Evolutionary conservation across 768 basidiomycete species (phyloP), one percentile per base, ranked within the genome.

Genomic region (Rhodotorula paludigena): DNA sequence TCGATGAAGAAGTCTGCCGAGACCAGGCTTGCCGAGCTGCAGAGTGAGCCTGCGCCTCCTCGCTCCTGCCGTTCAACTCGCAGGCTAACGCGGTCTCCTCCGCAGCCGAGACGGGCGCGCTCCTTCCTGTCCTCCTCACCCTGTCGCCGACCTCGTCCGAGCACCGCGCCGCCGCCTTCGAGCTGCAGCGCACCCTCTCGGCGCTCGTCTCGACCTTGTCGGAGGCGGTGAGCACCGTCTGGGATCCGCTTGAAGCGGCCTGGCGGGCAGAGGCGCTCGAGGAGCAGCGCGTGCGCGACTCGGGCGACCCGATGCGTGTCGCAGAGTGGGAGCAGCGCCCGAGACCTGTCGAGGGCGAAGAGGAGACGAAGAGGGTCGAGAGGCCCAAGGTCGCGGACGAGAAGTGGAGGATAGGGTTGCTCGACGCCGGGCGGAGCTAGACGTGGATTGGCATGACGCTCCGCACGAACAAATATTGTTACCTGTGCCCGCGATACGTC

Each of bases 1-100:
- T 92, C 90, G 5, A 78, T 94, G 66, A 83, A 84, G 11, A 92
- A 96, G 75, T 81, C 96, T 5, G 84, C 85, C 25, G 81, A 73
- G 51, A 33, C 21, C 38, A 63, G 56, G 45, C 80, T 20, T 80
- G 87, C 47, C 86, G 90, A 74, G 80, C 80, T 53, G 78, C 81
- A 11, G 82, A 84, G 28, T 87, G 85, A 80, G 83, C 90, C 90
- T 74, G 51, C 82, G 39, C 32, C 42, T 53, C 20, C 47, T 53
- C 7, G n/a, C n/a, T n/a, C 45, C 30, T 35, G 42, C 15, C 59
- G 15, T 38, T 55, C 20, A 57, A 14, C 30, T 52, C 57, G 47
- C 62, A 39, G 56, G n/a, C n/a, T n/a, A n/a, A n/a, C n/a, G n/a
- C 56, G 67, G 55, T 63, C 56, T 33, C 57, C 39, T 20, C 9